A percentile compares a stretch with the other conserved stretches of the same genome.
These are phyloP conservation scores for Termitomyces sp. DNA, from an alignment of 768 basidiomycete genomes.

Conservation along the genomic window DNA sequence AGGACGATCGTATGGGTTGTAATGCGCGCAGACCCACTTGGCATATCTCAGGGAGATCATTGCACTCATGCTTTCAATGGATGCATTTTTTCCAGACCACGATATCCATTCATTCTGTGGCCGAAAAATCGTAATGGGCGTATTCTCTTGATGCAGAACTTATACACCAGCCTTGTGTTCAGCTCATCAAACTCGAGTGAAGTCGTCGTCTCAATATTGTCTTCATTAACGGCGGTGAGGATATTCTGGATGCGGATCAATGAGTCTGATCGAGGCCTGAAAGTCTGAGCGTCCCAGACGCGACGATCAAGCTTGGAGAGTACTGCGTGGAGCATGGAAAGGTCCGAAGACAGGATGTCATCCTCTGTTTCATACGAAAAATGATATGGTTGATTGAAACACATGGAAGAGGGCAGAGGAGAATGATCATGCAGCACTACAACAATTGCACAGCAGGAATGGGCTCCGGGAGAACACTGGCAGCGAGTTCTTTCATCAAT, in stretches of 20 bases:
- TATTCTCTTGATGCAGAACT: neutral
- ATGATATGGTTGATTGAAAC: neutral
- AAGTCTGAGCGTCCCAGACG: neutral
- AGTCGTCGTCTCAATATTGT: constrained; percentile 3
- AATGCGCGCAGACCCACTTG: constrained; percentile 7
- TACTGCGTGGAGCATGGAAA: neutral
- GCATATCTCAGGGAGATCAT: neutral
- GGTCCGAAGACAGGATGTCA: neutral
- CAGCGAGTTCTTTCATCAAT: neutral
- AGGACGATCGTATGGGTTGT: constrained; percentile 3
- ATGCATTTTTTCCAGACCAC: neutral
- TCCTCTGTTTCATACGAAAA: neutral
- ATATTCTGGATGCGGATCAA: constrained; percentile 4
- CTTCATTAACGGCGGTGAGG: neutral
- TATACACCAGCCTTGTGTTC: constrained; percentile 4
- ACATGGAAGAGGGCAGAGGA: neutral
- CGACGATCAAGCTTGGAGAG: neutral
- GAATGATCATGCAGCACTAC: neutral
- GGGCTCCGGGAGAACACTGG: neutral
- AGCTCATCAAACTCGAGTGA: constrained; percentile 3
- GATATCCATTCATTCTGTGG: neutral
- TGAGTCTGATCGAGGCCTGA: neutral
- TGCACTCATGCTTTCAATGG: neutral
- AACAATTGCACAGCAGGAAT: neutral
- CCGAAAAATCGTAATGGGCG: neutral